Evolutionary conservation across 768 basidiomycete genomes (phyloP).

Genomic region (Leccinellum rugosiceps): DNA sequence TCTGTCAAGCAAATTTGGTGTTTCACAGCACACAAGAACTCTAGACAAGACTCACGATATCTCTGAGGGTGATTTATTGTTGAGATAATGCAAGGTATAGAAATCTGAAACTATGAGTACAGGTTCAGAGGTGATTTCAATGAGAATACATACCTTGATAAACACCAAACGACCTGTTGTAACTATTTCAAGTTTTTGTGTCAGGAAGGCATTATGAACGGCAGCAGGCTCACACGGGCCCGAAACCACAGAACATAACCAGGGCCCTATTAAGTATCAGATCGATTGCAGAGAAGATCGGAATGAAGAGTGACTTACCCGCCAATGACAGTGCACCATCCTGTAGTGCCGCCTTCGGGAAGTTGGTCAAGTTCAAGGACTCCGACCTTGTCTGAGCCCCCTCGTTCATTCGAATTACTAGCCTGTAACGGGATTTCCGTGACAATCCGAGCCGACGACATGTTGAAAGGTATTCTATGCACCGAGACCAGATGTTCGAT

Average conservation of each 20-base stretch:
- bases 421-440: background rate
- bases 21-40: background rate
- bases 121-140: background rate
- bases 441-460: background rate
- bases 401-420: background rate
- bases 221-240: background rate
- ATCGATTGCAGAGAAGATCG: background rate
- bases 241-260: background rate
- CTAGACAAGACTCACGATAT: background rate
- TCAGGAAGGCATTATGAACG: background rate
- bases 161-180: background rate
- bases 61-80: background rate
- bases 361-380: background rate
- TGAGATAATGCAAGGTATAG: background rate
- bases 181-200: background rate
- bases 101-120: background rate
- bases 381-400: background rate
- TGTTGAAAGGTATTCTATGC: background rate
- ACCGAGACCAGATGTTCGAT: too few relatives aligned
- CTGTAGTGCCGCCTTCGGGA: background rate
- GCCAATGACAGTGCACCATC: background rate
- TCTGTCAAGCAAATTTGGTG: background rate
- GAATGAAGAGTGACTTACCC: background rate
- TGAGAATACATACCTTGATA: background rate
- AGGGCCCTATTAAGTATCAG: background rate